Base-by-base conservation (phyloP, 129 eudicot genomes). In the Arctium minus region DNA sequence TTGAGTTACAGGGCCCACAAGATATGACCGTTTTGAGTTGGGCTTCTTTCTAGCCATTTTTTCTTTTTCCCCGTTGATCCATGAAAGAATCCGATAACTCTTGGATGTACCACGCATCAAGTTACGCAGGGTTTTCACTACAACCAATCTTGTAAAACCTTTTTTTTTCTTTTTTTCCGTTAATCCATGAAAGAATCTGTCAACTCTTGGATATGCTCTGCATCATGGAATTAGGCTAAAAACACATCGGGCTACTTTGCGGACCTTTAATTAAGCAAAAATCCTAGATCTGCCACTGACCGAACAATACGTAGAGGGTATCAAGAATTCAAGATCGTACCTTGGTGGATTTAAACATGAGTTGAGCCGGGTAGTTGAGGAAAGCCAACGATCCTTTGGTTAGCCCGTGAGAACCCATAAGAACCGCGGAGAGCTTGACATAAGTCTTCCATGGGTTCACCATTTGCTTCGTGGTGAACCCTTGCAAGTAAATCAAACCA, bases 381-480 rank as follows among this genome's bases (percentile, higher is more conserved):
- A 80, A 91, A 12, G 94, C 97, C 84, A 93, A 74, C 9, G 97
- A 91, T 3, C 97, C 97, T 78, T 93, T 93, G 78, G 96, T 93
- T 5, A 93, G 92, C 22, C 97, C 96, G 62, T 91, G 88, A 8
- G 96, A 93, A 75, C 97, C 96, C 94, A 87, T 91, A 9, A 93
- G 92, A n/a, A 93, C 97, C 2, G 88, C 94, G 1, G 96, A 91
- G 60, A 93, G 91, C 78, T 93, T 93, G 72, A 89, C 88, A 78
- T 93, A 93, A 67, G 92, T 89, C 84, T 85, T 93, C 97, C 97
- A 93, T 0, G 97, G 97, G 78, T 93, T 93, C 90, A 93, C 96
- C 97, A 93, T 93, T 85, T 91, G 94, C 86, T 91, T 93, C 8
- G 90, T 46, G 37, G 96, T 91, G 87, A 93, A 93, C 76, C 97